A percentile compares a stretch with the other conserved stretches of the same genome.
Conservation (phyloP, 441 rosid species). For the Populus hybrid region DNA sequence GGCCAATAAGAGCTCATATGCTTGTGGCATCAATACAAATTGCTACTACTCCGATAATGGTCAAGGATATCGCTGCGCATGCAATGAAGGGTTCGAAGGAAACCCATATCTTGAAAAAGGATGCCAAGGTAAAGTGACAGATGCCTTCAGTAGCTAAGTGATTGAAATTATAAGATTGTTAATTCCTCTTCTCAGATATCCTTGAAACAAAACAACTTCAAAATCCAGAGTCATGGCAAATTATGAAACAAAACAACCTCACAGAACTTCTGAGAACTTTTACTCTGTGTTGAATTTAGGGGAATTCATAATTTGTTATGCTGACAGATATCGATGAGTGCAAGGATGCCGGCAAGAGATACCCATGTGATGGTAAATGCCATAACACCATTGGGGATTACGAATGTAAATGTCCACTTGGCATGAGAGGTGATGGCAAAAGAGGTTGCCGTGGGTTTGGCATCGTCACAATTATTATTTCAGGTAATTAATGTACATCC, state of each 20-base stretch:
- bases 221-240: no score
- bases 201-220: no score
- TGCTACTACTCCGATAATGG: neutral
- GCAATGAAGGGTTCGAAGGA: neutral
- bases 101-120: neutral
- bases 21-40: neutral
- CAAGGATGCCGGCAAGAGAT: constrained; percentile 5
- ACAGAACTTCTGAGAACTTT: neutral
- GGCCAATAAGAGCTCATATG: neutral
- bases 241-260: neutral
- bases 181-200: no score
- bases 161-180: no score
- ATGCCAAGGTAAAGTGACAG: neutral
- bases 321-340: constrained; percentile 12
- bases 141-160: no score
- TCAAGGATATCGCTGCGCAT: neutral
- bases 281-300: neutral
- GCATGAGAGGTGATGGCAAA: constrained; percentile 16
- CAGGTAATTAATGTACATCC: neutral
- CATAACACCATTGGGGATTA: constrained; percentile 9
- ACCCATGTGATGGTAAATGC: constrained; percentile 8
- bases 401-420: constrained; percentile 13
- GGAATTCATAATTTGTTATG: neutral
- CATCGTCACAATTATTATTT: neutral
- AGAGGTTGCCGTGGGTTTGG: constrained; percentile 5